Conservation (phyloP, 768 basidiomycete species). For the Termitomyces sp. region DNA sequence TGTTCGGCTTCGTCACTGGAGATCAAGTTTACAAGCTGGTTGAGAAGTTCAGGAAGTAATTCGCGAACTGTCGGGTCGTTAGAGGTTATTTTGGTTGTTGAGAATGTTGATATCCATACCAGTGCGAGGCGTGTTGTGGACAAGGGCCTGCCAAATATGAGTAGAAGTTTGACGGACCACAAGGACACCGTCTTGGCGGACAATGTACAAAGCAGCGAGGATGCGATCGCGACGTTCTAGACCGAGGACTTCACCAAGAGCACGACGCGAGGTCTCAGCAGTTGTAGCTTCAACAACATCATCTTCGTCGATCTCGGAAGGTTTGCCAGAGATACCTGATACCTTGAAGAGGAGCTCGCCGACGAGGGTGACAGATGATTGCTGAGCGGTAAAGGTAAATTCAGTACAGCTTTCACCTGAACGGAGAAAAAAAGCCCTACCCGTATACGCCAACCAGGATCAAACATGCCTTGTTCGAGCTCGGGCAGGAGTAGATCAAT, state of each 20-base stretch:
- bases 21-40: constrained; percentile 73
- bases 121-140: constrained; percentile 90
- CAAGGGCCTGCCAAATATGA: constrained; percentile 97
- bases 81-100: background rate
- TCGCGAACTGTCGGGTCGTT: constrained; percentile 63
- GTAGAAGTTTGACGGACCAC: constrained; percentile 88
- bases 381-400: constrained; percentile 39
- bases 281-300: constrained; percentile 59
- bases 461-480: constrained; percentile 93
- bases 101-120: constrained; percentile 40
- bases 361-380: constrained; percentile 93
- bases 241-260: constrained; percentile 85
- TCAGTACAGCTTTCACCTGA: background rate
- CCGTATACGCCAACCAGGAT: constrained; percentile 91
- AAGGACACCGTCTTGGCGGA: constrained; percentile 89
- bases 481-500: constrained; percentile 94
- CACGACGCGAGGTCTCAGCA: constrained; percentile 80
- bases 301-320: constrained; percentile 72
- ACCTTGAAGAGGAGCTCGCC: constrained; percentile 97
- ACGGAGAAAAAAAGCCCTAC: constrained; percentile 42
- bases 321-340: constrained; percentile 91
- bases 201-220: constrained; percentile 85
- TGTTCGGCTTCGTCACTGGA: constrained; percentile 81
- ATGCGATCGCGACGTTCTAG: constrained; percentile 87
- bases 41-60: constrained; percentile 81